Base-by-base conservation (phyloP, 805 yeast genomes). In the Yarrowia sp. region DNA sequence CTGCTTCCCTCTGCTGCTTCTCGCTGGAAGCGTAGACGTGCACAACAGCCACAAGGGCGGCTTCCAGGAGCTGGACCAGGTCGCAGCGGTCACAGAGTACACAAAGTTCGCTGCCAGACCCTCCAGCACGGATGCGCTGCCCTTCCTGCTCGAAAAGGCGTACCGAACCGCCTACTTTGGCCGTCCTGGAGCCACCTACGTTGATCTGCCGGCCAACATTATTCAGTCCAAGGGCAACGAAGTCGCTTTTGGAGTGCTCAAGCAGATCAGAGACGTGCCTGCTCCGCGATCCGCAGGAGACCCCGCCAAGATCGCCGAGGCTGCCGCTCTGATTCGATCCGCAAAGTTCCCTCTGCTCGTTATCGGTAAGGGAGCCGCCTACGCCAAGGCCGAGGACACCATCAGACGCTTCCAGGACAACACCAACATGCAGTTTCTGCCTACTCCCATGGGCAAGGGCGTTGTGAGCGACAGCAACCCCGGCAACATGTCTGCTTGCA, bases 401-500 rank as follows among this genome's bases (percentile, higher is more conserved):
- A 63, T 86, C 8, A 70, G 80, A 1, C 38, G 65, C 0, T 76
- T 86, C 55, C 77, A 86, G 18, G 58, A 69, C 6, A 35, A 60
- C 0, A 80, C 82, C 58, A 67, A 74, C 9, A 55, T 86, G 1
- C 82, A 87, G 0, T 86, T 86, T 66, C 68, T 86, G 53, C 89
- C 91, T 9, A 86, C 91, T 0, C 90, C 92, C 3, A 86, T 86
- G 92, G 92, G 88, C 0, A 86, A 86, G 70, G 92, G 92, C 9
- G 82, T 86, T 0, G 72, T 86, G 1, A 74, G 81, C 2, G 92
- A 86, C 68, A 65, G 71, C 3, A 70, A 73, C 38, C 44, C 47
- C 4, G 53, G 32, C 22, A 58, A 58, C 53, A 31, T 42, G 53
- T 63, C 67, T 35, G 83, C 88, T 2, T 88, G 88, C 4, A 75